Percentiles rank a stretch among this genome's conserved stretches.
phyloP scores from a whole-genome alignment of 352 stramenopile genomes.

The Pseudoperonospora humuli region DNA sequence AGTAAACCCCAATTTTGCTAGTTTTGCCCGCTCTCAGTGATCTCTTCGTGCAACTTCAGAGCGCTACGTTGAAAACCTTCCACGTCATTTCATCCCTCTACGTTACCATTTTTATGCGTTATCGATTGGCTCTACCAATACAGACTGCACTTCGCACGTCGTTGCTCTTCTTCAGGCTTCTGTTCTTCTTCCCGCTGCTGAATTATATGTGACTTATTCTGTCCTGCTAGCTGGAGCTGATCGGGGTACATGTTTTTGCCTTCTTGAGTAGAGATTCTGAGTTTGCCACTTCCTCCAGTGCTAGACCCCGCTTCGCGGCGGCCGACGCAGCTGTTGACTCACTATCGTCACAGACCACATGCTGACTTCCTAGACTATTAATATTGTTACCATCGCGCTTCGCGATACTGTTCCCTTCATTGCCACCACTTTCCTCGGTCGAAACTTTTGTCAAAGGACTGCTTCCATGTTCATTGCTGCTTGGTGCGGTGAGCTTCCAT shows the following conservation, averaged over 20 bases:
- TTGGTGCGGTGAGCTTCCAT: constrained; percentile 36
- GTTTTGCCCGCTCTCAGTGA: not conserved
- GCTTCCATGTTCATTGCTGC: constrained; percentile 10
- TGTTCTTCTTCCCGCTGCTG: constrained; percentile 20
- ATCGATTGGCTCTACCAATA: constrained; percentile 29
- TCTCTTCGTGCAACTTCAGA: not conserved
- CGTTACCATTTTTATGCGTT: constrained; percentile 31
- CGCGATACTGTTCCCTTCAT: constrained; percentile 3
- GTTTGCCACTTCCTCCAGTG: constrained; percentile 37
- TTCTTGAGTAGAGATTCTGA: constrained; percentile 67
- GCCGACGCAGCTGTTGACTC: constrained; percentile 18
- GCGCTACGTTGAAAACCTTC: constrained; percentile 1
- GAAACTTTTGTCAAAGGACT: constrained; percentile 2
- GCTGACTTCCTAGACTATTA: constrained; percentile 24
- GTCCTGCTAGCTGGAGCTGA: constrained; percentile 47
- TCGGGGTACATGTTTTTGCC: constrained; percentile 56
- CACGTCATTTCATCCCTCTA: constrained; percentile 26
- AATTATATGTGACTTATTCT: constrained; percentile 17
- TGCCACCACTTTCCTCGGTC: constrained; percentile 2
- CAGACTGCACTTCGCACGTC: constrained; percentile 17
- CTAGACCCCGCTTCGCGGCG: constrained; percentile 54
- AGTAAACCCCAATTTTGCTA: constrained; percentile 7
- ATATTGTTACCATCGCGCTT: constrained; percentile 22
- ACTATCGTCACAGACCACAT: constrained; percentile 7
- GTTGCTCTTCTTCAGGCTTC: constrained; percentile 8